Percentiles rank a stretch among this genome's conserved stretches.
These are phyloP conservation scores for Moesziomyces parantarcticus DNA, from an alignment of 1,284 basidiomycete genomes.

Conservation along the genomic window DNA sequence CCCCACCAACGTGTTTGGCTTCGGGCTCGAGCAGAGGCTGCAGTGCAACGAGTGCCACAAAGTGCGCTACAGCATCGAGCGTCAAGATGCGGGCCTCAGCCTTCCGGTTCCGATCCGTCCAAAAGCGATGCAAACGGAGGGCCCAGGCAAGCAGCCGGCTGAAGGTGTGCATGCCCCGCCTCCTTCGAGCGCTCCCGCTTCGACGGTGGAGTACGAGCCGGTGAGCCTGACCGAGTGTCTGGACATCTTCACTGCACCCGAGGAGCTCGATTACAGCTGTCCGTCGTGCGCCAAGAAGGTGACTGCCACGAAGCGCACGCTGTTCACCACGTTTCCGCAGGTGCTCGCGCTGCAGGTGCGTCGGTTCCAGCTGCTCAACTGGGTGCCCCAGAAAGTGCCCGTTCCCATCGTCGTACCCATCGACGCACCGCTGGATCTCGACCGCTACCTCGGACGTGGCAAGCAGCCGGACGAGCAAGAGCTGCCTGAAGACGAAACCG, in stretches of 20 bases:
- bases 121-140: conserved; percentile 10
- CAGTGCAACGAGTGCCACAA: conserved; percentile 79
- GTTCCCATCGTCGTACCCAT: conserved; percentile 83
- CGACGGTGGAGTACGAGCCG: conserved; percentile 73
- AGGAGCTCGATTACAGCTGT: conserved; percentile 80
- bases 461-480: conserved; percentile 79
- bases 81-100: conserved; percentile 78
- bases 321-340: conserved; percentile 87
- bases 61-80: conserved; percentile 89
- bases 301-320: conserved; percentile 76
- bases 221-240: conserved; percentile 80
- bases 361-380: conserved; percentile 95
- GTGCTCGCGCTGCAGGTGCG: conserved; percentile 89
- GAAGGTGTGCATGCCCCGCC: conserved; percentile 40
- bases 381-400: conserved; percentile 95
- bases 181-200: conserved; percentile 3
- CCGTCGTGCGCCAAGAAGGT: conserved; percentile 76
- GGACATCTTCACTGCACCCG: conserved; percentile 75
- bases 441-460: conserved; percentile 79
- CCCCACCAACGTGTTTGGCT: conserved; percentile 81
- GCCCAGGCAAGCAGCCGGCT: conserved; percentile 69
- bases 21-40: conserved; percentile 75
- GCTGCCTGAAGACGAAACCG: conserved; percentile 74
- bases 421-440: conserved; percentile 74
- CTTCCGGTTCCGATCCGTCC: conserved; percentile 76